Evolutionary conservation across 1,139 yeast species (phyloP), one percentile per base, ranked within the genome.

Genomic region (Suhomyces chickasaworum): DNA sequence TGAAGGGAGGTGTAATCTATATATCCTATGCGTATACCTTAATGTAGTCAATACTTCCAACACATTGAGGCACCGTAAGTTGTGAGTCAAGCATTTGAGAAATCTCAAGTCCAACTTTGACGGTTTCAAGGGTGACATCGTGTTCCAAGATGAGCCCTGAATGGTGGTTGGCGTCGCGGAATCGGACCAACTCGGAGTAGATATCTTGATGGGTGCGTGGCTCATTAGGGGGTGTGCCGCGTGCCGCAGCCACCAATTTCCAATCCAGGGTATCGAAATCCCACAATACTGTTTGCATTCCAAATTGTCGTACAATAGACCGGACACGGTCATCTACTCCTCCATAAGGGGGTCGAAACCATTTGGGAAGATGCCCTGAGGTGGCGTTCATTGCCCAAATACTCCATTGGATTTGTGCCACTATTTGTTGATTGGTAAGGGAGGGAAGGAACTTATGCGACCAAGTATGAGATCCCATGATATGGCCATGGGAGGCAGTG

Each of bases 311-410:
- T 13, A 89, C 77, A 45, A 91, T 88, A 1, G 85, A 72, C 47
- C 98, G 71, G 1, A 91, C 86, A 44, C 98, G 72, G 62, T 89
- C 85, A 66, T 91, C 99, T 39, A 88, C 75, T 0, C 96, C 97
- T 0, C 98, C 98, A 64, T 89, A 91, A 0, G 99, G 99, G 0
- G 99, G 99, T 51, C 99, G 76, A 64, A 88, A 91, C 86, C 93
- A 93, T 58, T 86, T 85, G 12, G 98, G 98, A n/a, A 88, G 64
- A 58, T 90, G 93, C 18, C 84, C 75, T 0, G 89, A 87, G 0
- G 98, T 90, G 2, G 97, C 97, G 67, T 93, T 90, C 95, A 90
- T 89, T 5, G 97, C 97, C 98, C 98, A 91, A 32, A 90, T 83
- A 1, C 95, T 86, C 99, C 98, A 91, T 66, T 91, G 85, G 39